Evolutionary conservation across 2,329 filamentous ascomycete genomes (phyloP).

Genomic region (Aspergillus viridinutans): DNA sequence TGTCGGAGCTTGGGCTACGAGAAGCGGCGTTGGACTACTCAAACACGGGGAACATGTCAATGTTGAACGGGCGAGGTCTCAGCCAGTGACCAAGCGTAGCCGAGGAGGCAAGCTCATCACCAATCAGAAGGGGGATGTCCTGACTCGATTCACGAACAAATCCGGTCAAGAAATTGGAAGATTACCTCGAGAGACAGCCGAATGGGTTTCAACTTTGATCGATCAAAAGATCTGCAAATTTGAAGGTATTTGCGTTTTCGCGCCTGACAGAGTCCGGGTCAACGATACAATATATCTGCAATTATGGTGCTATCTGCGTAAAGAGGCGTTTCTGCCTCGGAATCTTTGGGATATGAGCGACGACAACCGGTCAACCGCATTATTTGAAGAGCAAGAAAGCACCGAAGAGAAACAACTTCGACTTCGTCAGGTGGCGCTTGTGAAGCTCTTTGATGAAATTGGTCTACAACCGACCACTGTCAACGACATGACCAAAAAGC

Average conservation of each 20-base stretch:
- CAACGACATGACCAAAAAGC: slow-evolving; percentile 70
- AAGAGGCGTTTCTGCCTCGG: slow-evolving; percentile 65
- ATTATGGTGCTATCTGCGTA: slow-evolving; percentile 70
- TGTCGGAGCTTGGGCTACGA: slow-evolving; percentile 85
- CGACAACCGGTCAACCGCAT: slow-evolving; percentile 65
- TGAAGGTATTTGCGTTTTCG: slow-evolving; percentile 82
- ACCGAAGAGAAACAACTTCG: slow-evolving; percentile 78
- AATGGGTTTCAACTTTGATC: slow-evolving; percentile 87
- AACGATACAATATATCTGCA: slow-evolving; percentile 96
- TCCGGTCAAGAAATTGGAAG: slow-evolving; percentile 79
- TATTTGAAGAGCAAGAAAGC: slow-evolving; percentile 84
- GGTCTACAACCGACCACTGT: slow-evolving; percentile 70
- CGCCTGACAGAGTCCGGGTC: slow-evolving; percentile 75
- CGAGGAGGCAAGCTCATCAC: slow-evolving; percentile 42
- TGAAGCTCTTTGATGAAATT: slow-evolving; percentile 85
- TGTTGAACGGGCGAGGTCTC: slow-evolving; percentile 80
- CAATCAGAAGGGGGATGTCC: slow-evolving; percentile 70
- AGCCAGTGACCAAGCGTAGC: slow-evolving; percentile 50
- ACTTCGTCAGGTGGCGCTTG: slow-evolving; percentile 78
- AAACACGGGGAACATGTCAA: slow-evolving; percentile 77
- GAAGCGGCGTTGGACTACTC: slow-evolving; percentile 70
- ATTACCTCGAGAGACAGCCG: slow-evolving; percentile 77
- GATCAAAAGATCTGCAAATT: slow-evolving; percentile 88
- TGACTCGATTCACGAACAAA: slow-evolving; percentile 84
- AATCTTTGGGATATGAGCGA: slow-evolving; percentile 52